Evolutionary conservation across 2,329 filamentous ascomycete species (phyloP), one percentile per base, ranked within the genome.

Genomic region (Clonostachys byssicola): DNA sequence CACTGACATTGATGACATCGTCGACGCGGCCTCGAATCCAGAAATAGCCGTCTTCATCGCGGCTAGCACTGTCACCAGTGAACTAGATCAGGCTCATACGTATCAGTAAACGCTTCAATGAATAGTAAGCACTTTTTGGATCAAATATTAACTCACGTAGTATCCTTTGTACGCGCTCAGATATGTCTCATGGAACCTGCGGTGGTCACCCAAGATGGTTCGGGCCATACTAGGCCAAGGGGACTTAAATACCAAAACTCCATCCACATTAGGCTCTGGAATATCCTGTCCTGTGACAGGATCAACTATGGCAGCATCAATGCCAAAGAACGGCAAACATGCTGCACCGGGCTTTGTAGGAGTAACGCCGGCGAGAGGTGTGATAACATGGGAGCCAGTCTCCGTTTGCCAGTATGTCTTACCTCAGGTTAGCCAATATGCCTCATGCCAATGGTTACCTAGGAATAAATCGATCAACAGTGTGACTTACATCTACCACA

Each of bases 381-480:
- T 90, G 65, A 99, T 97, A 60, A 96, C 91, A 70, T 99, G 85
- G 53, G 89, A 97, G 48, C 94, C 94, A 3, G 94, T 99, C 75
- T 99, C 94, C 46, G 94, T 99, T 81, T 99, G 94, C 94, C 94
- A 99, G 80, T 99, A 99, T 47, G 94, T 99, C 90, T 96, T 63
- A 16, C 13, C 47, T 59, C 49, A 34, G 46, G 43, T 12, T 8
- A 12, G 16, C 6, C 13, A 16, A n/a, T 23, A 39, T 36, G 16
- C 35, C 35, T 42, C 35, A 34, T 23, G 7, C 3, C 5, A 34
- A 33, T 30, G n/a, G 23, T 36, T 39, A n/a, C 34, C 34, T 36
- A 6, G 36, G 10, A 39, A 16, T 14, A 14, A 14, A 39, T 39
- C 17, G 3, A 23, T 23, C 20, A 6, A 8, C 20, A 23, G 20